phyloP scores from a whole-genome alignment of 2,329 filamentous ascomycete species.

The Paraphoma sp. region DNA sequence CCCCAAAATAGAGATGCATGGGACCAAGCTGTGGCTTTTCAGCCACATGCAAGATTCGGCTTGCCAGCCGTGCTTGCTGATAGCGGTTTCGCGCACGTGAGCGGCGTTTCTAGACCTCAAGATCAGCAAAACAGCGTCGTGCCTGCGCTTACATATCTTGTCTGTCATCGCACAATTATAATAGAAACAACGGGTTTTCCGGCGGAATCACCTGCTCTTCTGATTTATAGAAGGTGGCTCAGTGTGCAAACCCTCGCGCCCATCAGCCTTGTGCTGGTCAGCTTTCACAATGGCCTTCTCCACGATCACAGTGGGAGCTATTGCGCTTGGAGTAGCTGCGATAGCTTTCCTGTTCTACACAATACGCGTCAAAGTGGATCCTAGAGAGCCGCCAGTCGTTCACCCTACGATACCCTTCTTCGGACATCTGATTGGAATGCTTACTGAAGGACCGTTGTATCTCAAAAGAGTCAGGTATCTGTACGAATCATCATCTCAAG shows the following conservation, averaged over 20 bases:
- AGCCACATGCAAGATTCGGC: no score
- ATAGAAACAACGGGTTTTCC: no score
- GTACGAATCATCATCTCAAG: not conserved
- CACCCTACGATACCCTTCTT: constrained; percentile 52
- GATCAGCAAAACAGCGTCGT: no score
- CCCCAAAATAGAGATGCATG: not conserved
- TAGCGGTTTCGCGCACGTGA: no score
- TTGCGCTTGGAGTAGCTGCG: constrained; percentile 12
- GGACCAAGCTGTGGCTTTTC: not conserved
- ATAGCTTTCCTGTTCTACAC: constrained; percentile 9
- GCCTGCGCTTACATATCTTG: no score
- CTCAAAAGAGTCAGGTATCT: constrained; percentile 48
- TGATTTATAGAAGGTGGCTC: no score
- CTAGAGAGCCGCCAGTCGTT: constrained; percentile 54
- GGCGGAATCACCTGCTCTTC: no score
- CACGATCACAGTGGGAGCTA: constrained; percentile 2
- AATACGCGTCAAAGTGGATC: constrained; percentile 23
- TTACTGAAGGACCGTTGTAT: constrained; percentile 45
- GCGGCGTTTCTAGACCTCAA: no score
- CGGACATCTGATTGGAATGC: constrained; percentile 56
- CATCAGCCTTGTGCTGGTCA: not conserved
- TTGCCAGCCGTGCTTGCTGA: no score
- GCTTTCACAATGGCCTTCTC: constrained; percentile 5
- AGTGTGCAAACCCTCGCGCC: not conserved
- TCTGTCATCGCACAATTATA: no score